Evolutionary conservation across 179 eudicot genomes (phyloP), one percentile per base, ranked within the genome.

Genomic region (Camellia oleifera): DNA sequence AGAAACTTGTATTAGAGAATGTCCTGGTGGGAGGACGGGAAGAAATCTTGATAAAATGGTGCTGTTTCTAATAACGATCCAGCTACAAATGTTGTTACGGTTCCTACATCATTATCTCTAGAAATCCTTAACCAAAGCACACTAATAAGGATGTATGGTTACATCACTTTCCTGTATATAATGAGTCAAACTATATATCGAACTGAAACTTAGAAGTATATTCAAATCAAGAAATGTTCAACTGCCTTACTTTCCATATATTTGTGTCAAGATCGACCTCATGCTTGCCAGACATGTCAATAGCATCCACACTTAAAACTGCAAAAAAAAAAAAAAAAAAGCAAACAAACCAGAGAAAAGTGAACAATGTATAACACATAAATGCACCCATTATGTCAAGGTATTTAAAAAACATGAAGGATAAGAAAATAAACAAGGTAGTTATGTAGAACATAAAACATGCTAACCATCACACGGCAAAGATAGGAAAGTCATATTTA

Each of bases 271-370:
- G 94, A 87, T 96, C 99, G 83, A 96, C 99, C 88, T 96, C 99
- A 82, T 96, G 99, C 91, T 96, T 96, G 81, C 99, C 99, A n/a
- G 99, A 96, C 98, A 96, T 91, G 82, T 96, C 99, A 77, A 96
- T 91, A 77, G 99, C 98, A 91, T 96, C 99, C 78, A 96, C 94
- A 73, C 99, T 96, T 50, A 96, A 78, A 77, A 94, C 99, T 96
- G 96, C 87, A 10, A 20, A 3, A 2, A 44, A 15, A 1, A 17
- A 53, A 6, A 26, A 26, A 26, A 26, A 26, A 26, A 26, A 26
- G 23, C 23, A 20, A 20, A 20, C 23, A 20, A 20, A 20, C 23
- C 23, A 26, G 1, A 26, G 1, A 26, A 68, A 40, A 0, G 2
- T 15, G 8, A 11, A 53, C 7, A 74, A 44, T 1, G 5, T 6